A percentile compares a stretch with the other conserved stretches of the same genome.
Conservation (phyloP, 2,329 filamentous ascomycete species). For the Fusarium aywerte region DNA sequence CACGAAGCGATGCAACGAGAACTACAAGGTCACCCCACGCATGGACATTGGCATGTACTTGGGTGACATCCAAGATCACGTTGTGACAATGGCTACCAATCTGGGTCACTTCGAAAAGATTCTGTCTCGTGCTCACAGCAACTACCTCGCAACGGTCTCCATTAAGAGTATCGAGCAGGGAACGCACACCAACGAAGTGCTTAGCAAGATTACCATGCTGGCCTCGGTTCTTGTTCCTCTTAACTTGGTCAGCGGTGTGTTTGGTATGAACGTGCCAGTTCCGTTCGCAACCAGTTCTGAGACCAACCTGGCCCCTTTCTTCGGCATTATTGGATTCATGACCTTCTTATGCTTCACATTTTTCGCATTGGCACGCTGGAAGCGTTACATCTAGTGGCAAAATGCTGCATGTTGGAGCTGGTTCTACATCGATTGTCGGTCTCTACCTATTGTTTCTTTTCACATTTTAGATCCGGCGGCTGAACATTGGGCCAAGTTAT, state of each 20-base stretch:
- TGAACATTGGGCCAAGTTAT: slow-evolving; percentile 19
- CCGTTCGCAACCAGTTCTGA: slow-evolving; percentile 65
- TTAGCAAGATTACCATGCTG: slow-evolving; percentile 94
- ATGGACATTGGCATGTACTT: slow-evolving; percentile 98
- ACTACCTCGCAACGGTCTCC: slow-evolving; percentile 93
- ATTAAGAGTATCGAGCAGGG: slow-evolving; percentile 92
- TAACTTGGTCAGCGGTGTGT: slow-evolving; percentile 88
- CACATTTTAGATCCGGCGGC: slow-evolving; percentile 30
- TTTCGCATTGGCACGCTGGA: slow-evolving; percentile 58
- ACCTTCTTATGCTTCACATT: slow-evolving; percentile 61
- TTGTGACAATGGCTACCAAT: slow-evolving; percentile 99
- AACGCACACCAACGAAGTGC: slow-evolving; percentile 85
- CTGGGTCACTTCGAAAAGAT: slow-evolving; percentile 97
- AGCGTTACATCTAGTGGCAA: slow-evolving; percentile 60
- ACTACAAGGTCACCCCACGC: slow-evolving; percentile 92
- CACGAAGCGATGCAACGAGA: slow-evolving; percentile 98
- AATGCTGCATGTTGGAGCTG: slow-evolving; percentile 10
- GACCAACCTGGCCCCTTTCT: slow-evolving; percentile 58
- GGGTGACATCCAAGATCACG: slow-evolving; percentile 98
- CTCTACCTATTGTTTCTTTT: slow-evolving; percentile 21
- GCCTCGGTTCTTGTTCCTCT: slow-evolving; percentile 96
- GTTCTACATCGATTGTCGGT: not conserved
- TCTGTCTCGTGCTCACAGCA: slow-evolving; percentile 90
- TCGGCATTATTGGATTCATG: slow-evolving; percentile 55
- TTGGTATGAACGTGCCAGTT: slow-evolving; percentile 87